Base-by-base conservation (phyloP, 2,329 filamentous ascomycete genomes). In the Cercospora canescens region DNA sequence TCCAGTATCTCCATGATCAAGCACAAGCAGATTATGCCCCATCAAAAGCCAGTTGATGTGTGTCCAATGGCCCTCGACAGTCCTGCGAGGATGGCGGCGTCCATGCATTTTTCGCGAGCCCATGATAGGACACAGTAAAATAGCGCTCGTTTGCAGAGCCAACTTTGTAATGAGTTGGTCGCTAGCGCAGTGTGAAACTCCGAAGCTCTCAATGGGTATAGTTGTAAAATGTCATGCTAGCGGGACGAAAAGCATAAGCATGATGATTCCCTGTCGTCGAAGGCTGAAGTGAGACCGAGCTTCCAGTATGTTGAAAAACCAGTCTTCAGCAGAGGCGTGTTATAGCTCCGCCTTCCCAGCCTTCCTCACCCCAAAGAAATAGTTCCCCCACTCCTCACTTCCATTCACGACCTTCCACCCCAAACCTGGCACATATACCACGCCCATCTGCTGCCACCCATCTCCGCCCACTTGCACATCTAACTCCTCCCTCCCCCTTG, bases 301-400 rank as follows among this genome's bases (percentile, higher is more conserved):
- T 4, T 35, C 32, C 52, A 9, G 6, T 34, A 26, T 24, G n/a
- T 3, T 35, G n/a, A 48, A 30, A 45, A 24, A 3, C 57, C 21
- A 3, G 24, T 34, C 9, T 41, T 37, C 28, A 21, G 35, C 57
- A 48, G 37, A 60, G 30, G 18, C 35, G 30, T 24, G 24, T 32
- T 62, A 39, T 28, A 37, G 32, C 4, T 18, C 30, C 48, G 26
- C 60, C 12, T 54, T 24, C 34, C 26, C 61, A 37, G 57, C 37
- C 76, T 83, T 90, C 80, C 89, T 87, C 50, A 97, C 89, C 8
- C 87, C 95, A 78, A 97, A 96, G 79, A 99, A 98, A 81, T 98
- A 99, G 79, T 99, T 99, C 9, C 94, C 94, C 75, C 92, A 88
- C 75, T 87, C 88, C 81, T 98, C 94, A 73, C 93, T 91, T 2